Base-by-base conservation (phyloP, 106 monocot species). In the Apostasia shenzhenica region DNA sequence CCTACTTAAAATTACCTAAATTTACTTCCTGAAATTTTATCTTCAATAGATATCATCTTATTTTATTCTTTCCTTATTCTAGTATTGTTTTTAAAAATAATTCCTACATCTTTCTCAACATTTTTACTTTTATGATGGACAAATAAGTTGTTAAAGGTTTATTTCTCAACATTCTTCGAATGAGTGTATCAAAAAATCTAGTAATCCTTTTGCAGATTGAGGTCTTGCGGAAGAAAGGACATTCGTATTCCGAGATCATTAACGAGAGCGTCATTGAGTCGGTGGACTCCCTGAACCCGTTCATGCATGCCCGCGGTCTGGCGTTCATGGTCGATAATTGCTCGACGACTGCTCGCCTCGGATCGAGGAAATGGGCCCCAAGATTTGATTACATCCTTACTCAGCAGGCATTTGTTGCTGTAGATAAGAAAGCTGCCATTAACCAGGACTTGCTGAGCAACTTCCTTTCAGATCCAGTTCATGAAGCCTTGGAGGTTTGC, bases 371-470 rank as follows among this genome's bases (percentile, higher is more conserved):
- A 48, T 89, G 88, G 88, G 88, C 84, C 9, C 88, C 88, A 14
- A 73, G 88, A 5, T 89, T 89, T 45, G 84, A 89, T 49, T 89
- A 89, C 69, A 78, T 89, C 50, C 88, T 89, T 55, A 85, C 76
- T 2, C 88, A 89, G 57, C 88, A 89, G 63, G 76, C 84, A 3
- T 82, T 81, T n/a, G 87, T 94, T 39, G 69, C 94, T 45, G 87
- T 90, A 1, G 94, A 94, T 75, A 81, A 81, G 53, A 77, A 68
- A n/a, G 6, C 76, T 8, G 56, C 78, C 1, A 41, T 94, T 48
- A 94, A 90, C 70, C 90, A 94, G 67, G 94, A 90, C 72, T 85
- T 94, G 14, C 62, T 94, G 44, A 83, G 90, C 90, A 91, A 83
- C 73, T 94, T 91, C 74, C 64, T 84, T 8, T 90, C 85, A 2